Percentiles rank a stretch among this genome's conserved stretches.
Evolutionary conservation across 2,329 filamentous ascomycete genomes (phyloP).

Genomic region (Phaeophleospora eucalypticola): DNA sequence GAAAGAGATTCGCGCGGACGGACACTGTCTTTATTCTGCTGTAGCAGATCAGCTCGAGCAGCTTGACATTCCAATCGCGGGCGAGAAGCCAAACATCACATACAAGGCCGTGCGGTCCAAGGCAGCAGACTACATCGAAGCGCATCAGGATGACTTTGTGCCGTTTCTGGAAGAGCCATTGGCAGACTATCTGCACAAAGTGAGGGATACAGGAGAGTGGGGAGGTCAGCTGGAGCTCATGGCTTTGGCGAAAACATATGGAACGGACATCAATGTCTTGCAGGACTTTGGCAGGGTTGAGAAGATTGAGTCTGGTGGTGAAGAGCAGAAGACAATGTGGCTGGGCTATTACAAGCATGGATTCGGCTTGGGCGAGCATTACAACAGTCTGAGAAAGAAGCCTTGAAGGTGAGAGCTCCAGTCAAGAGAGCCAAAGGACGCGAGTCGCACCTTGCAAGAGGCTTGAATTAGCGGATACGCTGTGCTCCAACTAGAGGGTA

Average conservation of each 20-base stretch:
- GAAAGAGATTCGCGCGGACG: constrained; percentile 79
- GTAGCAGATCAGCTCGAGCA: constrained; percentile 75
- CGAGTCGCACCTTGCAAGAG: no score
- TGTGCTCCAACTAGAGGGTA: no score
- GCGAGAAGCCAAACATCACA: constrained; percentile 16
- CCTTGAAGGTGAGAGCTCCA: no score
- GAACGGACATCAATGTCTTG: constrained; percentile 75
- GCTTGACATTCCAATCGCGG: constrained; percentile 41
- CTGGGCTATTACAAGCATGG: constrained; percentile 92
- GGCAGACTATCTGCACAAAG: constrained; percentile 66
- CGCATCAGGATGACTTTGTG: constrained; percentile 73
- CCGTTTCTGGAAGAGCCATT: constrained; percentile 83
- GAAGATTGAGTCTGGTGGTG: constrained; percentile 58
- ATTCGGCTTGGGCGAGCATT: constrained; percentile 93
- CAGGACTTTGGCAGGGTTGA: constrained; percentile 77
- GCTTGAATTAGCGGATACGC: no score
- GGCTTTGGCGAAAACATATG: constrained; percentile 77
- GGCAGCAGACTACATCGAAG: constrained; percentile 72
- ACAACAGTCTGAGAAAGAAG: constrained; percentile 69
- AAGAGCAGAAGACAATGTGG: constrained; percentile 62
- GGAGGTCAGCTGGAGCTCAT: constrained; percentile 87
- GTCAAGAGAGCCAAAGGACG: no score
- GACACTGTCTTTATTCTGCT: constrained; percentile 91
- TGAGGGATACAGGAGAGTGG: constrained; percentile 89
- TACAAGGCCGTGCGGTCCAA: constrained; percentile 67